Percentiles rank a stretch among this genome's conserved stretches.
Evolutionary conservation across 495 filamentous ascomycete genomes (phyloP).

Genomic region (Neurospora terricola): DNA sequence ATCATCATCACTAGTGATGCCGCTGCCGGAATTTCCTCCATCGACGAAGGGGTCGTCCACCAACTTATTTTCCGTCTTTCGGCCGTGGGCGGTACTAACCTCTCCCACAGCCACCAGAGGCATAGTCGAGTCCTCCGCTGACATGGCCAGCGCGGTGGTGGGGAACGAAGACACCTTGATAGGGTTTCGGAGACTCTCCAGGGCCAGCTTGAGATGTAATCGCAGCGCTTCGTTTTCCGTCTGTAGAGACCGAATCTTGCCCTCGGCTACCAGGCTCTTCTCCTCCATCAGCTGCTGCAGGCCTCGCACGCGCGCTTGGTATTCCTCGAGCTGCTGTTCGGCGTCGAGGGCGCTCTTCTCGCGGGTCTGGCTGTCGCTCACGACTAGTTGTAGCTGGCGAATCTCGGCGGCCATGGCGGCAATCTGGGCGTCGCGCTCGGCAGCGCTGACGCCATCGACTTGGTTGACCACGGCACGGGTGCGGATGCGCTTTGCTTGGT

Average conservation of each 20-base stretch:
- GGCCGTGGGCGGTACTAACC: not conserved
- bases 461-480: constrained; percentile 96
- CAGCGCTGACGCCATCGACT: constrained; percentile 65
- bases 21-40: not conserved
- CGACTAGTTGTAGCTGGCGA: constrained; percentile 65
- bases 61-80: not conserved
- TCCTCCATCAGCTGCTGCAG: constrained; percentile 96
- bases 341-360: constrained; percentile 39
- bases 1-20: not conserved
- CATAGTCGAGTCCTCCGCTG: not conserved
- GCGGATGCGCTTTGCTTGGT: constrained; percentile 95
- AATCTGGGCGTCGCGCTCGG: constrained; percentile 89
- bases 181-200: constrained; percentile 83
- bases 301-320: constrained; percentile 72
- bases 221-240: constrained; percentile 84
- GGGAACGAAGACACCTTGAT: constrained; percentile 33
- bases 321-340: constrained; percentile 77
- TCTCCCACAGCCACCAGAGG: not conserved
- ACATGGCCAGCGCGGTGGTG: not conserved
- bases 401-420: constrained; percentile 90
- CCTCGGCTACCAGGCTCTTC: constrained; percentile 71
- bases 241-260: constrained; percentile 77
- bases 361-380: constrained; percentile 43
- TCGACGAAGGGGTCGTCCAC: not conserved
- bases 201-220: constrained; percentile 72